phyloP scores from a whole-genome alignment of 179 eudicot species.

The Spinacia oleracea region DNA sequence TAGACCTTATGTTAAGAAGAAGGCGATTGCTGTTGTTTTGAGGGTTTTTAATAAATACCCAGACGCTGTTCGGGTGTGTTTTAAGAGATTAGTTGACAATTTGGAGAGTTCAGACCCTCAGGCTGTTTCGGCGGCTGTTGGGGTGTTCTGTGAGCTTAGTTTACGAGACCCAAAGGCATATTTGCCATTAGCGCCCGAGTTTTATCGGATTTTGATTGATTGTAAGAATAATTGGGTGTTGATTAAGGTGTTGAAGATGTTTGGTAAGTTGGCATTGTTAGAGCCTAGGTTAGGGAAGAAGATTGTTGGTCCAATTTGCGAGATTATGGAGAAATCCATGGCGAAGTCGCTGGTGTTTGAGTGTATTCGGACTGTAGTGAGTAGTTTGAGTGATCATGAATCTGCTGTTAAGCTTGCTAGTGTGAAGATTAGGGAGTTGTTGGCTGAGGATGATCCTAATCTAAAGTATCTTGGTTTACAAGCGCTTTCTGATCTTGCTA shows the following conservation, averaged over 20 bases:
- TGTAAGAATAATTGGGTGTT: conserved; percentile 90
- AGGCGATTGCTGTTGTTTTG: conserved; percentile 58
- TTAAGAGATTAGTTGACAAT: conserved; percentile 82
- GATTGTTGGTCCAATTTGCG: conserved; percentile 85
- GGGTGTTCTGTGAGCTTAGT: conserved; percentile 89
- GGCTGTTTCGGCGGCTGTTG: conserved; percentile 53
- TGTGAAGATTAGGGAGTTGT: conserved; percentile 65
- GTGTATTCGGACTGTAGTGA: conserved; percentile 71
- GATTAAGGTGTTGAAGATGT: conserved; percentile 91
- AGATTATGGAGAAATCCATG: conserved; percentile 57
- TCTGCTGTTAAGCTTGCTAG: conserved; percentile 77
- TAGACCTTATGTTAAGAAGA: conserved; percentile 59
- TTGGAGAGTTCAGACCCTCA: conserved; percentile 58
- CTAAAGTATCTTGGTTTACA: conserved; percentile 80
- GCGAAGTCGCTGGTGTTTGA: conserved; percentile 86
- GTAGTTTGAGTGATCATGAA: conserved; percentile 63
- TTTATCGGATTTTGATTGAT: conserved; percentile 69
- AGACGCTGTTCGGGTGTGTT: conserved; percentile 84
- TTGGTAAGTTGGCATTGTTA: conserved; percentile 67
- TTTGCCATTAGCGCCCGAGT: conserved; percentile 85
- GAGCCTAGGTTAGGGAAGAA: conserved; percentile 86
- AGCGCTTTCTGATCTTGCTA: conserved; percentile 59
- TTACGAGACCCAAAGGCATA: conserved; percentile 59
- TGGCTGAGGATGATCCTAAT: conserved; percentile 80
- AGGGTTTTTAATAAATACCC: conserved; percentile 65